Percentiles rank a stretch among this genome's conserved stretches.
phyloP scores from a whole-genome alignment of 257 asterid genomes.

The Primulina tabacum region DNA sequence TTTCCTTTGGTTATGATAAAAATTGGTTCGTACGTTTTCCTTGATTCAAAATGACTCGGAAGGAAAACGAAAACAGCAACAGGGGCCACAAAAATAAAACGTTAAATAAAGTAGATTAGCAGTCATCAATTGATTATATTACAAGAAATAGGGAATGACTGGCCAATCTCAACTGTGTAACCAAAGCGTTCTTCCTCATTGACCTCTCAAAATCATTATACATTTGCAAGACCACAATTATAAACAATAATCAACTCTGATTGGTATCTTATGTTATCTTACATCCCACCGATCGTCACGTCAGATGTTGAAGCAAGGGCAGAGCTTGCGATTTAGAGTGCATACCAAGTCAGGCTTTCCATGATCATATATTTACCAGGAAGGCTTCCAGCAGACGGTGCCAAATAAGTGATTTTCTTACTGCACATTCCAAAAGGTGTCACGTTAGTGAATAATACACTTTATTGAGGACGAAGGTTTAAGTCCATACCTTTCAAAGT shows the following conservation, averaged over 20 bases:
- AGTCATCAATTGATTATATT: neutral
- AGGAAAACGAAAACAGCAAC: neutral
- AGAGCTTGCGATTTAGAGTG: neutral
- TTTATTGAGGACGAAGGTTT: slow-evolving; percentile 5
- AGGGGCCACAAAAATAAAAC: neutral
- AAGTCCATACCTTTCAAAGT: slow-evolving; percentile 61
- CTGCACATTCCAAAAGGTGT: slow-evolving; percentile 37
- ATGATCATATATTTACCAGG: slow-evolving; percentile 75
- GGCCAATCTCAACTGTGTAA: neutral
- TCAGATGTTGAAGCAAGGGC: neutral
- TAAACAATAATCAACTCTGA: neutral
- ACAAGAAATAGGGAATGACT: neutral
- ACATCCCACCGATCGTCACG: neutral
- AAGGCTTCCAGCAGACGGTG: slow-evolving; percentile 88
- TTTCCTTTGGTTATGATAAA: too few species aligned
- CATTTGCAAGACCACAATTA: neutral
- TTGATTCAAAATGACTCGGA: neutral
- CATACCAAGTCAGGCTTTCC: slow-evolving; percentile 86
- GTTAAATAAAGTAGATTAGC: neutral
- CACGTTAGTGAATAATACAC: neutral
- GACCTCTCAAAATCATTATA: neutral
- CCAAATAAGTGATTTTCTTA: slow-evolving; percentile 77
- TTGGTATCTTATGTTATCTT: too few species aligned
- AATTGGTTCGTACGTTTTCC: too few species aligned
- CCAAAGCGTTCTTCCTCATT: too few species aligned